Percentiles rank a stretch among this genome's conserved stretches.
Evolutionary conservation across 306 rosid species (phyloP).

Genomic region (Acacia acuminata): DNA sequence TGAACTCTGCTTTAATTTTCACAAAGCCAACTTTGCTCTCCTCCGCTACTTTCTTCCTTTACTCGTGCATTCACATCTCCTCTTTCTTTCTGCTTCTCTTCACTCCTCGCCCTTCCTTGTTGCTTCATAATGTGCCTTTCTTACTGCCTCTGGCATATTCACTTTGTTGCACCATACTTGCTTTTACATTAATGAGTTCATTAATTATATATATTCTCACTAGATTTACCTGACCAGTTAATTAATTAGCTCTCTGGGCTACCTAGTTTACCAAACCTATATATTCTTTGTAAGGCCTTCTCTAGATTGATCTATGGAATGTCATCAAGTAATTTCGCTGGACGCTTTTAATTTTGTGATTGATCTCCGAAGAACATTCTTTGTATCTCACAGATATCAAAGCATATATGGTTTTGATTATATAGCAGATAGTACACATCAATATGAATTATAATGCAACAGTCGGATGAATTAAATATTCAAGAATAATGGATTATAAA

Average conservation of each 20-base stretch:
- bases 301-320: constrained; percentile 13
- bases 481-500: constrained; percentile 30
- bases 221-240: neutral
- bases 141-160: constrained; percentile 17
- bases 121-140: constrained; percentile 11
- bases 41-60: constrained; percentile 44
- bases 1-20: constrained; percentile 17
- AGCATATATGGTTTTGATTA: neutral
- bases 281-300: constrained; percentile 17
- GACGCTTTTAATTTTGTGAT: constrained; percentile 10
- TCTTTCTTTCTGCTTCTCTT: constrained; percentile 25
- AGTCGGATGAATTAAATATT: neutral
- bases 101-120: neutral
- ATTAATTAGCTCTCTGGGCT: neutral
- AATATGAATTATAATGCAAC: constrained; percentile 9
- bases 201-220: neutral
- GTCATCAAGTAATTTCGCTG: neutral
- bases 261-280: constrained; percentile 24
- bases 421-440: neutral
- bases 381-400: neutral
- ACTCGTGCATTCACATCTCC: constrained; percentile 10
- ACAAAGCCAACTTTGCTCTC: constrained; percentile 38
- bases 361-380: constrained; percentile 18
- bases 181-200: constrained; percentile 12
- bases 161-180: constrained; percentile 21